phyloP scores from a whole-genome alignment of 2,329 filamentous ascomycete species.

The Trichoderma breve region DNA sequence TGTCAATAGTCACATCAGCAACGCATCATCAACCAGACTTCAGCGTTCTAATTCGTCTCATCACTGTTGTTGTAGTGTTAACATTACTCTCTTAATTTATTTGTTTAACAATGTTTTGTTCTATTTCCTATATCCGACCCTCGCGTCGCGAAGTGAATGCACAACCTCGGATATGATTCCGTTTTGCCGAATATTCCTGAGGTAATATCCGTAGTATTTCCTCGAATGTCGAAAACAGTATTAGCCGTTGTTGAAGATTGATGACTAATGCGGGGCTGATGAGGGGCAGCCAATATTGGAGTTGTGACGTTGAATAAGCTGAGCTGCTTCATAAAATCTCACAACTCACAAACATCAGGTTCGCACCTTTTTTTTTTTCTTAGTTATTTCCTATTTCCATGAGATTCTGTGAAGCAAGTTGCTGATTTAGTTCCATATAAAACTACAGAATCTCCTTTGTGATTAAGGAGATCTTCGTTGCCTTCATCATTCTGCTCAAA shows the following conservation, averaged over 20 bases:
- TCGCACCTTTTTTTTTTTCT: not conserved
- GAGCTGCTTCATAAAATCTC: not conserved
- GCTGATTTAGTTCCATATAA: not conserved
- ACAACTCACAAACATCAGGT: not conserved
- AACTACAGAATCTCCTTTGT: not conserved
- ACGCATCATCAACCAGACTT: too few species aligned
- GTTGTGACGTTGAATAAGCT: conserved; percentile 3
- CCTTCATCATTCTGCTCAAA: not conserved
- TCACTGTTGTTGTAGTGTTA: not conserved
- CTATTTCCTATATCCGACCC: not conserved
- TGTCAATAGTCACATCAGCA: too few species aligned
- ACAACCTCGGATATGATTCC: not conserved
- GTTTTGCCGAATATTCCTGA: not conserved
- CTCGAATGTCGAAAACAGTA: not conserved
- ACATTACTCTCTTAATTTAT: not conserved
- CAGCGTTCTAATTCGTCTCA: not conserved
- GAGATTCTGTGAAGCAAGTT: not conserved
- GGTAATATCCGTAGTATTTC: not conserved
- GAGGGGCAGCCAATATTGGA: not conserved
- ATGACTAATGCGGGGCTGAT: conserved; percentile 11
- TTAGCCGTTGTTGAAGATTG: not conserved
- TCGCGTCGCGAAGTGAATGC: not conserved
- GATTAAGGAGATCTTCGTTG: not conserved
- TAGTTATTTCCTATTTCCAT: not conserved
- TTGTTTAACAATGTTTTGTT: not conserved